Base-by-base conservation (phyloP, 2,329 filamentous ascomycete genomes). In the Conoideocrella luteorostrata region DNA sequence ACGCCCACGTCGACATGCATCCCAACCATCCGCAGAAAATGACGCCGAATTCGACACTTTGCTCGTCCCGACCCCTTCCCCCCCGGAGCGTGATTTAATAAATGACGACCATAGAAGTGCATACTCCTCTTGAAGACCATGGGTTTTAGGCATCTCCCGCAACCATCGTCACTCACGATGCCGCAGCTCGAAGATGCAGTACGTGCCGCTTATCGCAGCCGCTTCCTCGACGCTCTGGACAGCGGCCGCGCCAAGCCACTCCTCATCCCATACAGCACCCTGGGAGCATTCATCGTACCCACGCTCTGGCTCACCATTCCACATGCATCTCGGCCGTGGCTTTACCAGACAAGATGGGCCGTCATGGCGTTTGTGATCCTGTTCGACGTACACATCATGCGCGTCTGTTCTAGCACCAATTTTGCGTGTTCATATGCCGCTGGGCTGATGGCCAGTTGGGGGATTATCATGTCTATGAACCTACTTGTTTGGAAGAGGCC, bases 271-370 rank as follows among this genome's bases (percentile, higher is more conserved):
- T 72, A 75, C 45, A 63, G 68, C 44, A 46, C 80, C 6, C 46
- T 77, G 18, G 71, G 68, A 4, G 55, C 67, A 22, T 63, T 74
- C 35, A 38, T 78, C 33, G 43, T 83, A 3, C 74, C 76, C 0
- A 57, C 70, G 1, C 49, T 77, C 4, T 84, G 79, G 58, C 67
- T 83, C 12, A 61, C 71, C 39, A 65, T 82, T 47, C 75, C 77
- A 2, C 77, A 82, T 52, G 64, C 58, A 24, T 60, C 63, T 2
- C 64, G 69, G 7, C 69, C 69, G 5, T 75, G 71, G 71, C 51
- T 80, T 10, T 76, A 75, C 50, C 62, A 53, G 7, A 65, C 68
- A 24, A 54, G 64, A 39, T 80, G 74, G 69, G 58, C 69, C 11
- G 65, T 82, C 17, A 59, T 75, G 43, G 66, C 61, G 7, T 53